These are phyloP conservation scores for Hypoxylon subgilvum DNA, from an alignment of 495 filamentous ascomycete genomes.

Conservation along the genomic window DNA sequence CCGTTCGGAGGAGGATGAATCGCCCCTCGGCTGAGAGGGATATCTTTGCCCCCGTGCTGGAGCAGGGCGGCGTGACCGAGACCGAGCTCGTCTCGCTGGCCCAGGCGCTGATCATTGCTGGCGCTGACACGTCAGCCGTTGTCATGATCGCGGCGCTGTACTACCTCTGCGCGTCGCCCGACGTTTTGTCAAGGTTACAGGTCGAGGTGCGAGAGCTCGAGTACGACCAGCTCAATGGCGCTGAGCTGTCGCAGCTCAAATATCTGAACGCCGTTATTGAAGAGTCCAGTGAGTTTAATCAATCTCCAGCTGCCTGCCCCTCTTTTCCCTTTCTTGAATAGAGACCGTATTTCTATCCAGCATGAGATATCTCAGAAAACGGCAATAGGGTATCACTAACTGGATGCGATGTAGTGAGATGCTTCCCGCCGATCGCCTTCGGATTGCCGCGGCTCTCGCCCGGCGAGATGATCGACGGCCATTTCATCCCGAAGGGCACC, in stretches of 20 bases:
- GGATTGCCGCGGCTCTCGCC: conserved; percentile 45
- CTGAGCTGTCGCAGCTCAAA: conserved; percentile 30
- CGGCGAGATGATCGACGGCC: conserved; percentile 40
- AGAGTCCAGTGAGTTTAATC: conserved; percentile 34
- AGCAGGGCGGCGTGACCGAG: conserved; percentile 9
- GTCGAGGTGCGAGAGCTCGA: conserved; percentile 39
- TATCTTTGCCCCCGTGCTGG: conserved; percentile 23
- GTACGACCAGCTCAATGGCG: conserved; percentile 33
- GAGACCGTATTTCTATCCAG: too few species aligned
- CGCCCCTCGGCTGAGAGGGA: conserved; percentile 2
- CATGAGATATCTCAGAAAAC: too few species aligned
- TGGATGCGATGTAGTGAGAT: conserved; percentile 37
- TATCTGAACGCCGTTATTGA: conserved; percentile 52
- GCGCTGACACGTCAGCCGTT: conserved; percentile 38
- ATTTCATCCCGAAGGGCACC: conserved; percentile 42
- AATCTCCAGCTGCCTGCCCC: background rate
- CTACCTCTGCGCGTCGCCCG: conserved; percentile 44
- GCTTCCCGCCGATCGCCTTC: conserved; percentile 42
- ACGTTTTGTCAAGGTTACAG: conserved; percentile 38
- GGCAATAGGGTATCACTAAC: too few species aligned
- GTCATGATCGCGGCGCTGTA: conserved; percentile 28
- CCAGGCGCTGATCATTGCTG: conserved; percentile 38
- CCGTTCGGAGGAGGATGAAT: conserved; percentile 14
- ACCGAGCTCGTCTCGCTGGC: conserved; percentile 29
- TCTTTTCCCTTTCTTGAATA: too few species aligned